Conservation (phyloP, 768 basidiomycete genomes). For the Cytidiella melzeri region DNA sequence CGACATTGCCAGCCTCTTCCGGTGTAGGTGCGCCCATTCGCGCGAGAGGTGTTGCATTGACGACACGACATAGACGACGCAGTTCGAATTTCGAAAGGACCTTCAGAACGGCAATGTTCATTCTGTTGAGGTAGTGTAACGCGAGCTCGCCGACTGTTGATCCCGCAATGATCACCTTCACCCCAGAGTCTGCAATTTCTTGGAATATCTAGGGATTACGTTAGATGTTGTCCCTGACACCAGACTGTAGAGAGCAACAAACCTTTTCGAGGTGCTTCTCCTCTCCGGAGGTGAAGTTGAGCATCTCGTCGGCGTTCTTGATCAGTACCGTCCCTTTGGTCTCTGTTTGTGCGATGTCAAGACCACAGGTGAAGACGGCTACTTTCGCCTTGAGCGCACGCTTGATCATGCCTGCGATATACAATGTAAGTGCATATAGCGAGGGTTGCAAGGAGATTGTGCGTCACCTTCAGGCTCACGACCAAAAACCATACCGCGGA, state of each 20-base stretch:
- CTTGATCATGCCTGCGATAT: slow-evolving; percentile 64
- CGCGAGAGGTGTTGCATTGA: slow-evolving; percentile 93
- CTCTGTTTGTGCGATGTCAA: slow-evolving; percentile 95
- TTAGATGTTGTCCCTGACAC: too few species aligned
- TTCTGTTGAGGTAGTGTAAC: slow-evolving; percentile 91
- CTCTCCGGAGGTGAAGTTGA: slow-evolving; percentile 94
- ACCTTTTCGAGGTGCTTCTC: slow-evolving; percentile 95
- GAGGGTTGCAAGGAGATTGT: neutral
- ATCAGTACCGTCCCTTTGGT: slow-evolving; percentile 98
- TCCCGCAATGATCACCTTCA: slow-evolving; percentile 91
- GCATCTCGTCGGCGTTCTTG: slow-evolving; percentile 92
- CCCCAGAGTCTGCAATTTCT: slow-evolving; percentile 94
- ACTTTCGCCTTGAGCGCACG: slow-evolving; percentile 86
- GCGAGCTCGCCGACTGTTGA: slow-evolving; percentile 93
- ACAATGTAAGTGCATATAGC: neutral
- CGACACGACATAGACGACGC: slow-evolving; percentile 88
- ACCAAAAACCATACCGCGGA: slow-evolving; percentile 97
- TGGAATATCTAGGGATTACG: slow-evolving; percentile 79
- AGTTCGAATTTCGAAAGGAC: slow-evolving; percentile 98
- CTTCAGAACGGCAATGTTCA: slow-evolving; percentile 92
- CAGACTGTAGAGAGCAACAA: too few species aligned
- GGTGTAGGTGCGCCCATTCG: slow-evolving; percentile 93
- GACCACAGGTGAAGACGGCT: slow-evolving; percentile 87
- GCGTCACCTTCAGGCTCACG: slow-evolving; percentile 84
- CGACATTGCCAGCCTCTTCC: slow-evolving; percentile 92